Evolutionary conservation across 2,329 filamentous ascomycete genomes (phyloP).

Genomic region (Cytospora mali): DNA sequence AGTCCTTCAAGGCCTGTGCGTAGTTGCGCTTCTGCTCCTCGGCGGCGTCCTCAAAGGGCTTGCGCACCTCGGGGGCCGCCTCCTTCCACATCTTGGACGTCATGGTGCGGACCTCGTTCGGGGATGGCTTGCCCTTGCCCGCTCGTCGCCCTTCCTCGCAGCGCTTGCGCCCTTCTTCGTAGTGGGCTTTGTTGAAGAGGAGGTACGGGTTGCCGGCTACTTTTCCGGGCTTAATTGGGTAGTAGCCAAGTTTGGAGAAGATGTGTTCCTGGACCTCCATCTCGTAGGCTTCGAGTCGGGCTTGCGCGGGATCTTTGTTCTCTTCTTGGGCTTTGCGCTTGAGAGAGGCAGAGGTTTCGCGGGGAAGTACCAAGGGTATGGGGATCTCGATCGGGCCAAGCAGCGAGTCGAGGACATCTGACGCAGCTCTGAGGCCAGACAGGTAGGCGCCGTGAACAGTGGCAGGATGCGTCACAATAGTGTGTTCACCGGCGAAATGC

Average conservation of each 20-base stretch:
- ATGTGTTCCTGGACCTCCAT: constrained; percentile 55
- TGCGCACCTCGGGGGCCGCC: constrained; percentile 67
- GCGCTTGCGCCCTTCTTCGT: constrained; percentile 60
- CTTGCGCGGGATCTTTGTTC: constrained; percentile 52
- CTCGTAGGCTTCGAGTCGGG: constrained; percentile 60
- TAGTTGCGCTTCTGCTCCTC: constrained; percentile 70
- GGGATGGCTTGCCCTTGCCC: constrained; percentile 65
- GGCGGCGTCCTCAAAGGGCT: constrained; percentile 77
- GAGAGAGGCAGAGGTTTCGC: constrained; percentile 50
- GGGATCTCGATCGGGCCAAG: constrained; percentile 80
- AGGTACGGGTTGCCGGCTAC: constrained; percentile 83
- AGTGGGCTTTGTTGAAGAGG: constrained; percentile 80
- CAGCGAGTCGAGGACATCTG: constrained; percentile 79
- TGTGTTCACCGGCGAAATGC: constrained; percentile 95
- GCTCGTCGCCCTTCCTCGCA: constrained; percentile 69
- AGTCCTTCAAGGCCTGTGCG: constrained; percentile 57
- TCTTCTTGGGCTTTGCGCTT: constrained; percentile 58
- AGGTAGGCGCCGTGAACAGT: constrained; percentile 97
- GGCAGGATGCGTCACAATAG: constrained; percentile 91
- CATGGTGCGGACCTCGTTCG: constrained; percentile 83
- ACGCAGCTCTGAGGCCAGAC: constrained; percentile 86
- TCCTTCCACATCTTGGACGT: constrained; percentile 92
- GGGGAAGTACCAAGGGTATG: constrained; percentile 71
- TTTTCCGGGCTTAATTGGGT: constrained; percentile 72
- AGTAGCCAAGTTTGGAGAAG: constrained; percentile 66